Evolutionary conservation across 768 basidiomycete species (phyloP).

Genomic region (Collybia sordida): DNA sequence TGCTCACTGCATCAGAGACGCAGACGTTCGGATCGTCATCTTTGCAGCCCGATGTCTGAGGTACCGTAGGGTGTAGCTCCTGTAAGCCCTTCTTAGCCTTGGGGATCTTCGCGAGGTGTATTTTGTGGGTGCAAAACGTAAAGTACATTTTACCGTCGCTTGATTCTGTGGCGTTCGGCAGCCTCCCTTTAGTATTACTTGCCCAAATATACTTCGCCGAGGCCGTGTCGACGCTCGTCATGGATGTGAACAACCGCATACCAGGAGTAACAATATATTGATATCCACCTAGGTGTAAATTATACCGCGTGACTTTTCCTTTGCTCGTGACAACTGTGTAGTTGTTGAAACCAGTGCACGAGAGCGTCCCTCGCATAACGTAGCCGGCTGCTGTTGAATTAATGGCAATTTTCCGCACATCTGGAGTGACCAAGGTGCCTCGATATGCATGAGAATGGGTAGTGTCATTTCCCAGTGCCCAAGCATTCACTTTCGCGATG

Average conservation of each 20-base stretch:
- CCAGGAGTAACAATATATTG: not conserved
- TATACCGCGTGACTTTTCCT: not conserved
- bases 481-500: slow-evolving; percentile 10
- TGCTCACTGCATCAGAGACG: slow-evolving; percentile 17
- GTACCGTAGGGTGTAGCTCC: not conserved
- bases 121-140: not conserved
- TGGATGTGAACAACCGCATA: not conserved
- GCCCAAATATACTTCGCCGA: too few species aligned
- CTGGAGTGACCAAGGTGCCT: slow-evolving; percentile 12
- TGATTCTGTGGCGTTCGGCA: not conserved
- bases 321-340: not conserved
- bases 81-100: not conserved
- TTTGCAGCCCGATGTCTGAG: slow-evolving; percentile 9
- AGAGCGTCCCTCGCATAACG: not conserved
- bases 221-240: too few species aligned
- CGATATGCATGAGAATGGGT: slow-evolving; percentile 7
- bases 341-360: not conserved
- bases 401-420: slow-evolving; percentile 4
- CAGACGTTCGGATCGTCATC: slow-evolving; percentile 7
- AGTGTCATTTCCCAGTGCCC: slow-evolving; percentile 10
- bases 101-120: not conserved
- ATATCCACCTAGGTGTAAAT: not conserved
- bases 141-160: not conserved
- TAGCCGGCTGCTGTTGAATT: not conserved
- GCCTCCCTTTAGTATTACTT: not conserved